Evolutionary conservation across 2,329 filamentous ascomycete species (phyloP), one percentile per base, ranked within the genome.

Genomic region (Septoria linicola): DNA sequence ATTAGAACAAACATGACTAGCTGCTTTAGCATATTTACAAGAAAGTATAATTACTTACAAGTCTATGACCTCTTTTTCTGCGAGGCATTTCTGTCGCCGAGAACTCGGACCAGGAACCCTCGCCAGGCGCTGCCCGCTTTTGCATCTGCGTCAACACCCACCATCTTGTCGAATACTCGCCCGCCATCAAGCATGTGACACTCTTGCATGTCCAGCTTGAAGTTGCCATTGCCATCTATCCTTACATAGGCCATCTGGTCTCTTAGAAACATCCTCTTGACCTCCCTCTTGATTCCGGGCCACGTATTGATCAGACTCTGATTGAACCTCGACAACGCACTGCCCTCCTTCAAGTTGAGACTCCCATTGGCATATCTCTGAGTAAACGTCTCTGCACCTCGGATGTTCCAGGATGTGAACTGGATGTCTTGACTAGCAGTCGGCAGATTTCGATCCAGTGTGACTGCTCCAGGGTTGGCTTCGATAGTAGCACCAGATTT

Each of bases 131-230:
- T 27, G 1, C 36, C 44, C 39, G 44, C 34, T 40, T 31, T 32
- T 5, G 44, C 35, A 8, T 48, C 44, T 13, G 25, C 44, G 21
- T 48, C 44, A 4, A 32, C 19, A 11, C 25, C 36, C 3, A 48
- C 40, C 13, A 54, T 35, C 30, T 16, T 50, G 17, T 43, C 40
- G 27, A 54, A 20, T 25, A 54, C 41, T 31, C n/a, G 34, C 1
- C 64, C 64, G 4, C 40, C 27, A 19, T 67, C 62, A 20, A 67
- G 48, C 31, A 66, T 40, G 35, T 57, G 49, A 41, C 55, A 58
- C 16, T 52, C 34, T 21, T 64, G 63, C 25, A 67, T 47, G 54
- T 67, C 63, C 13, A 67, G 35, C 41, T 66, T 66, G 54, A 56
- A 65, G 16, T 49, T 61, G 2, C 59, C 55, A 13, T 51, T 49